phyloP scores from a whole-genome alignment of 148 eudicot genomes.

The Cornus kousa region DNA sequence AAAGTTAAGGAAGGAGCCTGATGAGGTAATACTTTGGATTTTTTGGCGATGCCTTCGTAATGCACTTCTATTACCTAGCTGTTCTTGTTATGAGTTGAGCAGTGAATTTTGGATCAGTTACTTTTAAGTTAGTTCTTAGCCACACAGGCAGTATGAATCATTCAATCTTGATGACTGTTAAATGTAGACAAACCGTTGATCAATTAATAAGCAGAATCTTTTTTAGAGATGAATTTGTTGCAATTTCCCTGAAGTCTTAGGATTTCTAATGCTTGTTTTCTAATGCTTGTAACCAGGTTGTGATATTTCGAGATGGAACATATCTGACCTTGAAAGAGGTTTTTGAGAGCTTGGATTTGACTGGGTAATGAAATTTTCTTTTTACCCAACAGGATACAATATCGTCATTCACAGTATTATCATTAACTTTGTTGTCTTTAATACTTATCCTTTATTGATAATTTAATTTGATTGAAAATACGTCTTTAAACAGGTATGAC shows the following conservation, averaged over 20 bases:
- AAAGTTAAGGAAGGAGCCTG: slow-evolving; percentile 97
- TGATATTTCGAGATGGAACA: slow-evolving; percentile 96
- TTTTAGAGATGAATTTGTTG: background rate
- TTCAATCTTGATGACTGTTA: background rate
- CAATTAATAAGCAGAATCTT: background rate
- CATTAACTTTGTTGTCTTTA: background rate
- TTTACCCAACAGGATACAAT: background rate
- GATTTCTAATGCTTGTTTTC: no score
- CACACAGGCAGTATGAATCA: no score
- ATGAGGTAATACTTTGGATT: slow-evolving; percentile 57
- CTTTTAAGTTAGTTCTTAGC: background rate
- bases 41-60: background rate
- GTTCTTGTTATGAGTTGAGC: background rate
- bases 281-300: slow-evolving; percentile 65
- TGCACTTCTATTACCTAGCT: background rate
- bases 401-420: background rate
- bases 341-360: slow-evolving; percentile 96
- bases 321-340: slow-evolving; percentile 95
- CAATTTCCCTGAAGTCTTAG: slow-evolving; percentile 5
- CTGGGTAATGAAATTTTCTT: slow-evolving; percentile 58
- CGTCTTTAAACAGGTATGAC: slow-evolving; percentile 61
- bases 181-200: background rate
- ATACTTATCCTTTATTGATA: background rate
- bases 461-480: background rate
- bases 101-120: background rate